Base-by-base conservation (phyloP, 1,139 yeast genomes). In the Kodamaea alishanica region DNA sequence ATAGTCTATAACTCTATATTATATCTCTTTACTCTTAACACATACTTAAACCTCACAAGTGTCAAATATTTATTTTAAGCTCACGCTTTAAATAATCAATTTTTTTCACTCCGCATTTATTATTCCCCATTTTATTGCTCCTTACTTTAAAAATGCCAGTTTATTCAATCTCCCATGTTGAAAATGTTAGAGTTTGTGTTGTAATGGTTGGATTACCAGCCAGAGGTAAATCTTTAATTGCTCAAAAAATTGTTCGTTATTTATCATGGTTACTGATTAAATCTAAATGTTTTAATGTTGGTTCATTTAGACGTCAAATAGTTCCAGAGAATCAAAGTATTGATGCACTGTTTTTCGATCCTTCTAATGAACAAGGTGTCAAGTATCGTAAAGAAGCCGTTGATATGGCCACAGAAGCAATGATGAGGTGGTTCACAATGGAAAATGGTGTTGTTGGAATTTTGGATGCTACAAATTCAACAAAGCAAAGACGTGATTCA, bases 391-490 rank as follows among this genome's bases (percentile, higher is more conserved):
- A 70, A 41, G 77, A 79, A 48, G 94, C 96, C 0, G 84, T 88
- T 26, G 73, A 77, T 35, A 61, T 65, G 35, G 96, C 97, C 1
- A 73, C 87, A 33, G 57, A 66, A n/a, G 97, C 88, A 51, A 85
- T 92, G 86, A 74, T 90, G 76, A 65, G 74, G 33, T 92, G 97
- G 97, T 88, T 87, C 55, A 70, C 71, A 29, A 79, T 82, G 25
- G 89, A 84, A 44, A 75, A 79, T 41, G 96, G 96, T 5, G 85
- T 83, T 30, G 97, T 92, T 32, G 97, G 96, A 0, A 86, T 92
- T 8, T 73, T 90, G 46, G 98, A 92, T 63, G 97, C 92, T 25
- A 84, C 94, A 6, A 85, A 86, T 58, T 78, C 85, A 32, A 84
- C 97, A 5, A 68, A 75, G 47, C 76, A 73, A 40, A 75, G 96